These are phyloP conservation scores for Davidsoniella australis DNA, from an alignment of 2,329 filamentous ascomycete genomes.

Conservation along the genomic window DNA sequence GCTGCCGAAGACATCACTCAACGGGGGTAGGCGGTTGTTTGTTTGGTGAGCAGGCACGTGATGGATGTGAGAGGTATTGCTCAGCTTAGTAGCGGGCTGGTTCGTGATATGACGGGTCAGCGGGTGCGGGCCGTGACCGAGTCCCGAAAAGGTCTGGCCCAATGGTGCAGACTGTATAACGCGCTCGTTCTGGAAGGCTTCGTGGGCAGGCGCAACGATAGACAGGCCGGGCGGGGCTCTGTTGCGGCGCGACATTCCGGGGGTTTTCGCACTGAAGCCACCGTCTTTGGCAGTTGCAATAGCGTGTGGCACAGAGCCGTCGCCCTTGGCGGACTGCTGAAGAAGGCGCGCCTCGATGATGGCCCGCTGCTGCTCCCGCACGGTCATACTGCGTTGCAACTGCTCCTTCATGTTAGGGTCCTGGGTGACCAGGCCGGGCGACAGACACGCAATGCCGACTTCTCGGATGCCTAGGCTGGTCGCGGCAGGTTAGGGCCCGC, in stretches of 20 bases:
- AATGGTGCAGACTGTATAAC: constrained; percentile 94
- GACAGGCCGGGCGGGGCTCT: constrained; percentile 78
- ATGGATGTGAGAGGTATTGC: constrained; percentile 77
- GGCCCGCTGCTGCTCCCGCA: constrained; percentile 81
- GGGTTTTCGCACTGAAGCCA: constrained; percentile 48
- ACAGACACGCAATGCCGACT: constrained; percentile 83
- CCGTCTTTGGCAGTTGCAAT: constrained; percentile 28
- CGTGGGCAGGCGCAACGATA: constrained; percentile 84
- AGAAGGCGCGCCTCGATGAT: constrained; percentile 88
- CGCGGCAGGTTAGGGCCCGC: constrained; percentile 62
- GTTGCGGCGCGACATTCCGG: constrained; percentile 54
- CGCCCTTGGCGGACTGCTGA: constrained; percentile 65
- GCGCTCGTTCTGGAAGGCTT: constrained; percentile 82
- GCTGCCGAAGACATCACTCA: constrained; percentile 87
- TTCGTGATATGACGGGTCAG: constrained; percentile 63
- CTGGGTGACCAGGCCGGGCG: constrained; percentile 88
- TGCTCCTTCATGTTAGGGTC: constrained; percentile 95
- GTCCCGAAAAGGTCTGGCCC: constrained; percentile 85
- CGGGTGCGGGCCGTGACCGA: constrained; percentile 55
- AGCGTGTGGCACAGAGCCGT: constrained; percentile 26
- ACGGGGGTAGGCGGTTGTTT: constrained; percentile 78
- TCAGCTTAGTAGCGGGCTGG: constrained; percentile 58
- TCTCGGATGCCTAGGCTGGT: constrained; percentile 70
- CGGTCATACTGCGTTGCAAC: constrained; percentile 80
- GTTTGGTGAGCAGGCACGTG: constrained; percentile 79